phyloP scores from a whole-genome alignment of 2,329 filamentous ascomycete genomes.

The Canariomyces notabilis region DNA sequence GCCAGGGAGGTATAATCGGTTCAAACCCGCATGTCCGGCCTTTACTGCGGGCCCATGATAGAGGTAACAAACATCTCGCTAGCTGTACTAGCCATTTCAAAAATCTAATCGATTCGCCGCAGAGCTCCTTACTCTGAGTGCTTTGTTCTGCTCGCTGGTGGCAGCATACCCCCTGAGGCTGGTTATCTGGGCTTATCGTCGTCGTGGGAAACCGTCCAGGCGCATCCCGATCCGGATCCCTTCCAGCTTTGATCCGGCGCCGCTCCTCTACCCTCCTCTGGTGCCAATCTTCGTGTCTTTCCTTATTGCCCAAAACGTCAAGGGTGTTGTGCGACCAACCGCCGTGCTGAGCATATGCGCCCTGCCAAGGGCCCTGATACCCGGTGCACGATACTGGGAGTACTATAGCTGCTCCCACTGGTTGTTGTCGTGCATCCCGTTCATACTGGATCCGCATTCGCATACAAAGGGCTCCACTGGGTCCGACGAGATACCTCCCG shows the following conservation, averaged over 20 bases:
- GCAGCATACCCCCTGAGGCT: constrained; percentile 57
- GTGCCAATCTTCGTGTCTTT: constrained; percentile 74
- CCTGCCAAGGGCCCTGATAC: constrained; percentile 68
- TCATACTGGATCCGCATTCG: constrained; percentile 40
- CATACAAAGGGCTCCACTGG: not conserved
- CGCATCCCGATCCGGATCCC: constrained; percentile 53
- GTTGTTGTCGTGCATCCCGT: constrained; percentile 66
- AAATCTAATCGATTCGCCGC: constrained; percentile 12
- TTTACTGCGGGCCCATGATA: constrained; percentile 42
- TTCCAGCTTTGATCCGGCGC: constrained; percentile 80
- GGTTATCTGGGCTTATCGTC: constrained; percentile 42
- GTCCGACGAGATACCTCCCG: constrained; percentile 27
- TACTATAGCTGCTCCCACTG: constrained; percentile 70
- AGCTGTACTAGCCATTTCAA: constrained; percentile 14
- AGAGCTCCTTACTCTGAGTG: constrained; percentile 40
- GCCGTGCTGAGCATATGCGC: constrained; percentile 76
- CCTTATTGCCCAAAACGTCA: constrained; percentile 60
- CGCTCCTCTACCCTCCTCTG: constrained; percentile 77
- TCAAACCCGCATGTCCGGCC: constrained; percentile 43
- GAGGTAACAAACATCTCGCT: constrained; percentile 40
- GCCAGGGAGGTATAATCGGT: constrained; percentile 45
- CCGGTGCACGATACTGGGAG: constrained; percentile 51
- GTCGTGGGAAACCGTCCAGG: constrained; percentile 34
- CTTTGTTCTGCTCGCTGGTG: constrained; percentile 38
- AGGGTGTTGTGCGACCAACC: constrained; percentile 65